Evolutionary conservation across 164 flowering plant genomes (phyloP), one percentile per base, ranked within the genome.

Genomic region (Hamamelis virginiana): DNA sequence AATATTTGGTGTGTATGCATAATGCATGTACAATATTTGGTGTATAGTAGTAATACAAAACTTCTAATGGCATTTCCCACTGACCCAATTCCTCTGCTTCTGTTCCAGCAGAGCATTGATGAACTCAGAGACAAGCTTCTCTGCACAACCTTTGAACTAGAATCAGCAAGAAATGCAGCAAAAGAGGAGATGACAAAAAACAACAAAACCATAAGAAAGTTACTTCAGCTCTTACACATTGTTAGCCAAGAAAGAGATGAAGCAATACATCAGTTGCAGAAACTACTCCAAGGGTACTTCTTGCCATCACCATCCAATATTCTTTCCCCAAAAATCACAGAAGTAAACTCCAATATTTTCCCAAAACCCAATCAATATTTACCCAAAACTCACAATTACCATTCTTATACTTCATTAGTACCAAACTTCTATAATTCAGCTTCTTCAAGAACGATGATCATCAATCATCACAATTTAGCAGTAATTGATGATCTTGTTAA

Each of bases 211-310:
- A 9, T 46, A 9, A 46, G 10, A 1, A 4, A 46, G 11, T 46
- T 46, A 46, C 50, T 46, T 15, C 50, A 46, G 50, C 50, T 46
- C 50, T 46, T 46, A 12, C 1, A 11, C 6, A 15, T 55, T 19
- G 74, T 59, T 28, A 65, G 15, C 59, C 59, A 59, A 38, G 69
- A 72, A 65, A 72, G 74, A 59, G 74, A 72, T 66, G 69, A 65
- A 46, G 74, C 74, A 12, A 71, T 33, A 65, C 33, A 27, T 19
- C 62, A 67, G 9, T 19, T 67, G 33, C 62, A 56, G 25, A 41
- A 8, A 44, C 33, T 56, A 14, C 62, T 59, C 16, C 16, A 28
- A 33, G 6, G 6, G 16, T 28, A 16, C 12, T 5, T 28, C n/a
- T 15, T 33, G 21, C 62, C 45, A 41, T 16, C n/a, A n/a, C 62